Base-by-base conservation (phyloP, 2,329 filamentous ascomycete species). In the Monilinia vaccinii-corymbosi region DNA sequence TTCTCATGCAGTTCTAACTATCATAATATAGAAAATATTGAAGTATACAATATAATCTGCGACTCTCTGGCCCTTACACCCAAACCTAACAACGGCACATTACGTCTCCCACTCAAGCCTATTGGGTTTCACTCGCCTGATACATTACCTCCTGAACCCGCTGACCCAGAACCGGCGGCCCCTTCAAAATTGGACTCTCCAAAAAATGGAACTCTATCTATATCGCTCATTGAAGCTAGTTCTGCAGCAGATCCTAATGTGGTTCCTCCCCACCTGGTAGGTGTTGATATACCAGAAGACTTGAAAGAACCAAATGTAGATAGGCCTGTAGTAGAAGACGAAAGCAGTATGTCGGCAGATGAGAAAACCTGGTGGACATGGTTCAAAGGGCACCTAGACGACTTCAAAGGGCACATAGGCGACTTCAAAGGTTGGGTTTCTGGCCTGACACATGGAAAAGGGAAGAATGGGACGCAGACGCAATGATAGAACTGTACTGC, bases 1-100 rank as follows among this genome's bases (percentile, higher is more conserved):
- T 10, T 31, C 8, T 21, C 40, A 16, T 2, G 55, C 10, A 42
- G 18, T 31, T 36, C 16, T 16, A 51, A 21, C 74, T 71, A 74
- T 70, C 64, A 68, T 28, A 34, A 3, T 4, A 6, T 67, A 93
- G 89, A 97, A 82, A 97, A 97, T 65, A 92, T 84, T 61, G 89
- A 97, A 69, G 88, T 97, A 10, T 97, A 97, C 75, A 96, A 96
- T 69, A 89, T 97, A 63, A 75, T 97, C 48, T 97, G 93, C 72
- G 92, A 97, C 74, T 92, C 89, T 0, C 75, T 97, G 31, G 86
- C 87, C 14, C 76, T 97, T 60, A 73, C 71, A 3, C 89, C 91
- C 0, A 79, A 80, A 58, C 83, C 89, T 1, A 97, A 96, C 72
- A 97, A 97, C 70, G 93, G 93, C 53, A 96, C 91, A 0, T 75